Base-by-base conservation (phyloP, 31 red algal species). In the Porphyra umbilicalis region DNA sequence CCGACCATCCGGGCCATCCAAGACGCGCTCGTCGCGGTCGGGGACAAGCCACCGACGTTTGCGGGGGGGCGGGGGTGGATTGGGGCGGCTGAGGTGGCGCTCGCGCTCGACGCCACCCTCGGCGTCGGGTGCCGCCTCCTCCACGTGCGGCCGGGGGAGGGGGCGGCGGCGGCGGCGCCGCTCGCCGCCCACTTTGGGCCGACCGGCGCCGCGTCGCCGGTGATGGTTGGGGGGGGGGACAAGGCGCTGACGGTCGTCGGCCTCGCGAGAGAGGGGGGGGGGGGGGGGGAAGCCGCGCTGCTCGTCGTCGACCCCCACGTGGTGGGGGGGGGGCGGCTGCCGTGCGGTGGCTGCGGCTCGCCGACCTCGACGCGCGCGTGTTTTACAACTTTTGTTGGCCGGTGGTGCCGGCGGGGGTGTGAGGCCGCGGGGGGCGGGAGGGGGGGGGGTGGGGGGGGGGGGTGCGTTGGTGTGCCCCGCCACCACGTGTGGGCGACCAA, bases 161-260 rank as follows among this genome's bases (percentile, higher is more conserved):
- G 90, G 80, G 94, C 89, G 71, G 78, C 79, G 37, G 89, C 85
- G 38, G 94, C 87, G 35, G 77, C 90, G 14, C 85, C 92, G 79
- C 80, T 97, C 25, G 85, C 83, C 11, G 76, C 78, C 18, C 94
- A 97, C 75, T 97, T 97, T 85, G 86, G 84, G 14, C 75, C 33
- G 18, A 75, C 90, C 20, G 87, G 90, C 2, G 57, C 14, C 11
- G 57, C 57, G 57, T 93, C 90, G 68, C 94, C 94, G 9, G 85
- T 97, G 6, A 97, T 97, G 94, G 82, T 97, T 42, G 94, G 94
- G 57, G 94, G 94, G 38, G 94, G 94, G 31, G 94, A 93, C 75
- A 77, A 88, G 1, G 94, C 94, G 20, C 92, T 87, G 87, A 97
- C 94, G 31, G 84, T 91, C 40, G 77, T 97, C 38, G 94, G 94